Evolutionary conservation across 805 yeast genomes (phyloP), one percentile per base, ranked within the genome.

Genomic region (Hermanozyma aechmeae): DNA sequence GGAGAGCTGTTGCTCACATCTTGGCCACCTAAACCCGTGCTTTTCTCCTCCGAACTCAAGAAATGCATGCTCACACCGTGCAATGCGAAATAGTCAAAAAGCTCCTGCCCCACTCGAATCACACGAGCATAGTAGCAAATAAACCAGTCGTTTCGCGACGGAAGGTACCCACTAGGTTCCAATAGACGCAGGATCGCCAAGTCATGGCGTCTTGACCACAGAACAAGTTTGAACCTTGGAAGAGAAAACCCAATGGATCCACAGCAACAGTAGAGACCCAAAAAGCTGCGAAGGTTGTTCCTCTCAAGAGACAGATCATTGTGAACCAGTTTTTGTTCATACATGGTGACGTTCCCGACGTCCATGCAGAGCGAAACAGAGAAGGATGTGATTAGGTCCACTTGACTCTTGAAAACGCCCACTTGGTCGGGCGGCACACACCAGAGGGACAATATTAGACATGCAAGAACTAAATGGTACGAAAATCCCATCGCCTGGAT

Each of bases 331-430:
- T 24, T 23, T 8, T 14, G 16, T 12, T 17, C 17, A 14, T 17
- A 26, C 21, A 20, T 25, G 15, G 32, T 25, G n/a, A 29, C 36
- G 46, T 32, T 51, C 10, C 70, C 71, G 21, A 68, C 44, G 34
- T 69, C 75, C n/a, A 70, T 52, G 40, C 76, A 71, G 18, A 71
- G 40, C 3, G 69, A 54, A 18, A 71, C 41, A 36, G 58, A 58
- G 29, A 61, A 51, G 3, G 71, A 70, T 26, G 61, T 58, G 37
- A 71, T 40, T 15, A 69, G 43, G 38, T 65, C 61, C 47, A 71
- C 55, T 40, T 69, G 76, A 42, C 67, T 71, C 34, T 65, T 68
- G 46, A 61, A 71, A 14, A 72, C 67, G 9, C 73, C 74, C 55
- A 68, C 58, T 38, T 58, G 60, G 20, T 58, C 53, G 5, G 76